A percentile compares a stretch with the other conserved stretches of the same genome.
phyloP scores from a whole-genome alignment of 2,329 filamentous ascomycete species.

The Aspergillus amoenus region DNA sequence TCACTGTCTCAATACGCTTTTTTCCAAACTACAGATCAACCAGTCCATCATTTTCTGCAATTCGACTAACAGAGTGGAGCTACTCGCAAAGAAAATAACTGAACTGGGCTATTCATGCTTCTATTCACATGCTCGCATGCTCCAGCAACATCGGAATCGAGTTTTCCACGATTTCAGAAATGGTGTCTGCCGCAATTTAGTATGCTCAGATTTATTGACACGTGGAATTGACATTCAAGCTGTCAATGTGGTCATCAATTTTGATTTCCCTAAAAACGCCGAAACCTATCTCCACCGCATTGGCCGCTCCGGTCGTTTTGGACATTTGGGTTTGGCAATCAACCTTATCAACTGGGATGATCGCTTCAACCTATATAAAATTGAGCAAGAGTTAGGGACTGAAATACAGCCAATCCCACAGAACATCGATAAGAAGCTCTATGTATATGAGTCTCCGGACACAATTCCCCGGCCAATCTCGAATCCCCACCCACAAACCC shows the following conservation, averaged over 20 bases:
- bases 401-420: slow-evolving; percentile 96
- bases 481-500: slow-evolving; percentile 46
- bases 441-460: slow-evolving; percentile 96
- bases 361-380: slow-evolving; percentile 97
- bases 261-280: slow-evolving; percentile 98
- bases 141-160: slow-evolving; percentile 92
- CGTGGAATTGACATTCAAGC: slow-evolving; percentile 99
- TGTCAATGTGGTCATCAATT: slow-evolving; percentile 99
- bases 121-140: slow-evolving; percentile 98
- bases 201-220: slow-evolving; percentile 95
- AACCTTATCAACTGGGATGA: slow-evolving; percentile 99
- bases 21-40: slow-evolving; percentile 98
- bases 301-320: slow-evolving; percentile 94
- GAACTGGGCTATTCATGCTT: slow-evolving; percentile 99
- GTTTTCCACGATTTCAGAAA: slow-evolving; percentile 99
- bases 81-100: slow-evolving; percentile 98
- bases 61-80: slow-evolving; percentile 95
- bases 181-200: slow-evolving; percentile 94
- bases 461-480: slow-evolving; percentile 83
- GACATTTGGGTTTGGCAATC: slow-evolving; percentile 94
- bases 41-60: slow-evolving; percentile 99
- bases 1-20: slow-evolving; percentile 96
- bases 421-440: slow-evolving; percentile 94
- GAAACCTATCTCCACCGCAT: slow-evolving; percentile 99
- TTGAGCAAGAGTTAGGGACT: slow-evolving; percentile 93